These are phyloP conservation scores for Austroboletus niveus DNA, from an alignment of 1,284 basidiomycete genomes.

Conservation along the genomic window DNA sequence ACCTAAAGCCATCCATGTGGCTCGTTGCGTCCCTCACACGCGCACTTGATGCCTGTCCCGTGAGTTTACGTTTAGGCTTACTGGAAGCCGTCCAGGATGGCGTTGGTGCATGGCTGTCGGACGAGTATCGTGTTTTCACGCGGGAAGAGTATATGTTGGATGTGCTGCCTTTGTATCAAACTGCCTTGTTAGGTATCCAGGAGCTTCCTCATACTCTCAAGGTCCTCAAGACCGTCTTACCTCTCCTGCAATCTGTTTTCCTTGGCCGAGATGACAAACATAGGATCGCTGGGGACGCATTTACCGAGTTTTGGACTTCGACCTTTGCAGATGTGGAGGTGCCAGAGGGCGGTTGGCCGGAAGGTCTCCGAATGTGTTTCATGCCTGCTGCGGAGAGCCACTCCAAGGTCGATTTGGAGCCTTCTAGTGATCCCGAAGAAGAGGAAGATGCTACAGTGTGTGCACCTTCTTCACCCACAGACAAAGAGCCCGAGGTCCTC, in stretches of 20 bases:
- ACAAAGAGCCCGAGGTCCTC: conserved; percentile 3
- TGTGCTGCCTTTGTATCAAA: conserved; percentile 61
- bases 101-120: conserved; percentile 60
- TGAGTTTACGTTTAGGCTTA: conserved; percentile 41
- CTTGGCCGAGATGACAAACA: conserved; percentile 45
- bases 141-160: conserved; percentile 56
- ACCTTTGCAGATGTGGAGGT: conserved; percentile 40
- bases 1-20: conserved; percentile 57
- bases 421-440: conserved; percentile 26
- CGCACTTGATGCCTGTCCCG: conserved; percentile 53
- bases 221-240: conserved; percentile 43
- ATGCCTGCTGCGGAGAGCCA: conserved; percentile 4
- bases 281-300: conserved; percentile 41
- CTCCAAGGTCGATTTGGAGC: conserved; percentile 11
- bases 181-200: conserved; percentile 48
- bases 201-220: conserved; percentile 38
- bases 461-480: conserved; percentile 6
- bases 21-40: conserved; percentile 53
- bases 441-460: conserved; percentile 15
- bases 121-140: conserved; percentile 50
- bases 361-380: conserved; percentile 43
- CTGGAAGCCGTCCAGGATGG: conserved; percentile 54
- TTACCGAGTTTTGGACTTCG: conserved; percentile 57
- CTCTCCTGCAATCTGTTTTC: conserved; percentile 55
- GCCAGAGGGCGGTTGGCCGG: conserved; percentile 52